Base-by-base conservation (phyloP, 352 stramenopile species). In the Phytophthora tubulina region DNA sequence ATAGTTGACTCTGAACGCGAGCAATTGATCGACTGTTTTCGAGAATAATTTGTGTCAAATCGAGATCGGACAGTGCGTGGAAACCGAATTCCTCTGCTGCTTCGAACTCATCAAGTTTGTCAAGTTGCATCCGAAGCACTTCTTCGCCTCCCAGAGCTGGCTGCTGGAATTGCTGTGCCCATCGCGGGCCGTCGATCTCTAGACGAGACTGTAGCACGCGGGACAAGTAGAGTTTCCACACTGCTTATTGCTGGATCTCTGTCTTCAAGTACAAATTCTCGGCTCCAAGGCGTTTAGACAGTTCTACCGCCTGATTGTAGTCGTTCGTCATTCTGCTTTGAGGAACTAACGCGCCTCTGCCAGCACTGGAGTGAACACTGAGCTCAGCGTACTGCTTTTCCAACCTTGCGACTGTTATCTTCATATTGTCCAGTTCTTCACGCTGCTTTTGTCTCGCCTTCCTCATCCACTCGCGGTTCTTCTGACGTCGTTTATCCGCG, bases 401-500 rank as follows among this genome's bases (percentile, higher is more conserved):
- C 14, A 86, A 70, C 17, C 63, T 57, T 31, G 67, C 61, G 32
- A 84, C 74, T 0, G 63, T 82, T 2, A 51, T 52, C 41, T 71
- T 77, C 78, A 84, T 82, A 10, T 54, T 59, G 15, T 80, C 39
- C 11, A 85, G 50, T 31, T 83, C 67, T 30, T 85, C 52, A 38
- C 63, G 63, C 57, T 83, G 59, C 10, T 73, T 72, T 35, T 79
- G 78, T 21, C 75, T 56, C 11, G 78, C 54, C 7, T 66, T 66
- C 2, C 76, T 68, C 78, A 85, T 85, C 49, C 75, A 84, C 44
- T 83, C 75, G 4, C 78, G 75, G 49, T 85, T 85, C 45, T 81
- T 81, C 54, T 70, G 48, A 0, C 78, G 62, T 1, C 78, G 75
- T 27, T 55, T 42, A 9, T 78, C 67, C 9, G 75, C 15, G 10